Conservation (phyloP, 352 stramenopile genomes). For the Globisporangium viniferum region DNA sequence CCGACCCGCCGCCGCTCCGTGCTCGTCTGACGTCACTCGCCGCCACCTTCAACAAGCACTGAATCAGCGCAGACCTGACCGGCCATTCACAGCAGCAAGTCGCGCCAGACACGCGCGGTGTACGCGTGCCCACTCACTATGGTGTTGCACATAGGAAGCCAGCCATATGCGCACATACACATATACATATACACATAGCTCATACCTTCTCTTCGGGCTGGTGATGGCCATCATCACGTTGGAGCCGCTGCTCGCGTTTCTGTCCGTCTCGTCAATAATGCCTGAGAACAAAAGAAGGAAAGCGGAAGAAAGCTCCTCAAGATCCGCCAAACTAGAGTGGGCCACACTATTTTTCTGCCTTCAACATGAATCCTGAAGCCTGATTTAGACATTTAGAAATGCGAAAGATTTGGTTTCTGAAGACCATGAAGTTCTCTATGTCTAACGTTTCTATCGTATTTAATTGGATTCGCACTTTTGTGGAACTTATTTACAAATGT, state of each 20-base stretch:
- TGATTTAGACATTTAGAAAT: background rate
- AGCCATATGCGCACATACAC: background rate
- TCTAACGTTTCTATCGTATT: background rate
- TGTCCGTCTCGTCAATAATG: slow-evolving; percentile 12
- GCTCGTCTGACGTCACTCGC: slow-evolving; percentile 8
- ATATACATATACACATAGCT: background rate
- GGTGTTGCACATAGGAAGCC: background rate
- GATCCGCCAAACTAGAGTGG: slow-evolving; percentile 5
- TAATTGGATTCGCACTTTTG: background rate
- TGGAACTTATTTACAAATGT: background rate
- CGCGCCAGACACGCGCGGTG: background rate
- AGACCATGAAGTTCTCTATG: background rate
- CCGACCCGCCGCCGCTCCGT: background rate
- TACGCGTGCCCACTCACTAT: background rate
- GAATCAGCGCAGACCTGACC: background rate
- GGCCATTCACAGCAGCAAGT: background rate
- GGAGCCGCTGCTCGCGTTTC: slow-evolving; percentile 1
- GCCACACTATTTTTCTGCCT: background rate
- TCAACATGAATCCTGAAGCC: background rate
- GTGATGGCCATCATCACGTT: slow-evolving; percentile 7
- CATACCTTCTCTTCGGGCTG: background rate
- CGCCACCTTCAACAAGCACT: background rate
- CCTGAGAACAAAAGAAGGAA: background rate
- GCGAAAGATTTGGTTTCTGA: background rate
- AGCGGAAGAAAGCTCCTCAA: slow-evolving; percentile 5